Evolutionary conservation across 768 basidiomycete genomes (phyloP).

Genomic region (Pholiota conissans): DNA sequence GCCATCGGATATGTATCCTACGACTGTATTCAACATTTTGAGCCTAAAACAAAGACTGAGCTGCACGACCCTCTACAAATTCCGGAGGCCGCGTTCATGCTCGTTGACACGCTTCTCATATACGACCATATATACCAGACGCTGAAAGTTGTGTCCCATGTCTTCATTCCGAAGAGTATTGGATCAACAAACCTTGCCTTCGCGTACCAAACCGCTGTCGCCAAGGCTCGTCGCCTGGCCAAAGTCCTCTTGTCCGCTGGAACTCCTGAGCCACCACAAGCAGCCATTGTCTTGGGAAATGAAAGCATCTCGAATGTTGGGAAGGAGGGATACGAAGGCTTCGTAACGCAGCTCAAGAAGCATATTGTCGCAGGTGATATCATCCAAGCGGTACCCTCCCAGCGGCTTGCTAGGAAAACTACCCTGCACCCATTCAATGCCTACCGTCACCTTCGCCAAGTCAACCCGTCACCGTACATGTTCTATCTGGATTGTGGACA

Average conservation of each 20-base stretch:
- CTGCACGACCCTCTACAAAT: slow-evolving; percentile 81
- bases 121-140: slow-evolving; percentile 97
- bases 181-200: slow-evolving; percentile 71
- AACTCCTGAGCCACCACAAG: slow-evolving; percentile 69
- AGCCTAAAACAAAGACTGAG: slow-evolving; percentile 83
- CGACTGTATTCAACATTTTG: slow-evolving; percentile 96
- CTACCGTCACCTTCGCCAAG: slow-evolving; percentile 88
- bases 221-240: slow-evolving; percentile 81
- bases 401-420: slow-evolving; percentile 84
- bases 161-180: slow-evolving; percentile 77
- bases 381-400: slow-evolving; percentile 98
- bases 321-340: slow-evolving; percentile 85
- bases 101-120: slow-evolving; percentile 91
- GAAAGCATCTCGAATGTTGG: slow-evolving; percentile 89
- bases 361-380: slow-evolving; percentile 97
- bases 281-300: slow-evolving; percentile 62
- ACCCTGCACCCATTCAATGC: slow-evolving; percentile 95
- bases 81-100: slow-evolving; percentile 96
- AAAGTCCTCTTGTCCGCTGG: slow-evolving; percentile 53
- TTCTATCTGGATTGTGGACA: slow-evolving; percentile 96
- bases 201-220: slow-evolving; percentile 85
- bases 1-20: slow-evolving; percentile 97
- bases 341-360: slow-evolving; percentile 90
- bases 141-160: slow-evolving; percentile 94
- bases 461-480: slow-evolving; percentile 99